Evolutionary conservation across 2,329 filamentous ascomycete genomes (phyloP), one percentile per base, ranked within the genome.

Genomic region (Fonsecaea pugnacius): DNA sequence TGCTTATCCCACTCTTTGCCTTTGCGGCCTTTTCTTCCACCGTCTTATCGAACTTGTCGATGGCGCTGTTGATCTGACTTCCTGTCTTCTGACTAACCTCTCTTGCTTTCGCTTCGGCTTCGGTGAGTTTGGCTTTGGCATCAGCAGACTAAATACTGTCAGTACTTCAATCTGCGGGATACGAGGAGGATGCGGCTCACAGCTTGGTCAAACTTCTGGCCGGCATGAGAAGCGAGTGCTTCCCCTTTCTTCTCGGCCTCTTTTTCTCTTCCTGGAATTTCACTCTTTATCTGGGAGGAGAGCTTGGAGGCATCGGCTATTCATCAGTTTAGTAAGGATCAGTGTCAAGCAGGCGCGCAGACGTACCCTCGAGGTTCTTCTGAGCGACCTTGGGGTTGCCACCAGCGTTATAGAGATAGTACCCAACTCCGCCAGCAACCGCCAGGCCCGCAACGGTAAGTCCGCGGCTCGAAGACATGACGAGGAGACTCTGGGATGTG

Each of bases 371-470:
- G 71, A 91, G 85, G 77, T 95, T 84, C 83, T 94, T 91, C 84
- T 92, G 87, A n/a, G 93, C 94, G 56, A 85, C 87, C 78, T 90
- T 91, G 58, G 91, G 84, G 76, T 87, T 85, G 63, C 94, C 93
- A 67, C 94, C 94, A 16, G 93, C 90, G 58, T 80, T 84, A 83
- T 96, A 99, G 68, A 98, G 85, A 82, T 98, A 98, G 84, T 96
- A 98, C 50, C 90, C 92, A 64, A 88, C 81, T 69, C 87, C 89
- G 72, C 85, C 86, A 35, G 84, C 89, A 69, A 86, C 87, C 65
- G 83, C 85, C 70, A 87, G 78, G 72, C 88, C 89, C 72, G 89
- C 74, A 71, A 81, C 73, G 48, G 64, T 76, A 35, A 80, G 70
- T 71, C 75, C 69, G 58, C 68, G 68, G 61, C 63, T 66, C 32